Evolutionary conservation across 495 filamentous ascomycete species (phyloP), one percentile per base, ranked within the genome.

Genomic region (Penicillium egyptiacum): DNA sequence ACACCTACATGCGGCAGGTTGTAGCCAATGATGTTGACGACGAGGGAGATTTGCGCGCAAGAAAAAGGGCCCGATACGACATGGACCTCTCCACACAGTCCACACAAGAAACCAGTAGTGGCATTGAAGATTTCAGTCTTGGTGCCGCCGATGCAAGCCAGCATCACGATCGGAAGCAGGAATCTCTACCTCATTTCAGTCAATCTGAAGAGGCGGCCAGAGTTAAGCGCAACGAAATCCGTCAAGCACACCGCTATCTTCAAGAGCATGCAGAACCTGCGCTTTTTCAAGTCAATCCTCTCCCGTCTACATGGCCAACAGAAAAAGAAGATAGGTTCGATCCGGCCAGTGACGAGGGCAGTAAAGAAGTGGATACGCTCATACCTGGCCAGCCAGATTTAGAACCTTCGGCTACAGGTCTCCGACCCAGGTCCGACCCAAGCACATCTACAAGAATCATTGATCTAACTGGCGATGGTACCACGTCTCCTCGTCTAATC

Each of bases 1-100:
- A 97, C 60, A 20, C 62, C 14, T 67, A 84, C 48, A 88, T 94
- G 83, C 71, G 69, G 23, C 55, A 71, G 12, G 55, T 61, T n/a
- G 47, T 66, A 23, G 44, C 28, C 12, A 20, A 50, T 2, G 48
- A 58, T 17, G 56, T 62, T 23, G 58, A 64, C 12, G 55, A 53
- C 14, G 60, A 68, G 22, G 60, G 64, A 16, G 55, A 49, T 20
- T 42, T 53, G 26, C 65, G 55, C 19, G 47, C 60, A 17, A 66
- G 58, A 19, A 74, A 75, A 53, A 62, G 67, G 53, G 55, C 60
- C 12, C 57, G 67, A 17, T 63, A 62, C 31, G 63, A 74, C 8
- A 48, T 47, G 11, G 55, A 70, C 17, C 46, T 49, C 20, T 58
- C 63, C 31, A 60, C 56, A 1, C 64, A 70, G 42, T 66, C 71